Conservation (phyloP, 169 alveolate species). For the Plasmodium blacklocki region DNA sequence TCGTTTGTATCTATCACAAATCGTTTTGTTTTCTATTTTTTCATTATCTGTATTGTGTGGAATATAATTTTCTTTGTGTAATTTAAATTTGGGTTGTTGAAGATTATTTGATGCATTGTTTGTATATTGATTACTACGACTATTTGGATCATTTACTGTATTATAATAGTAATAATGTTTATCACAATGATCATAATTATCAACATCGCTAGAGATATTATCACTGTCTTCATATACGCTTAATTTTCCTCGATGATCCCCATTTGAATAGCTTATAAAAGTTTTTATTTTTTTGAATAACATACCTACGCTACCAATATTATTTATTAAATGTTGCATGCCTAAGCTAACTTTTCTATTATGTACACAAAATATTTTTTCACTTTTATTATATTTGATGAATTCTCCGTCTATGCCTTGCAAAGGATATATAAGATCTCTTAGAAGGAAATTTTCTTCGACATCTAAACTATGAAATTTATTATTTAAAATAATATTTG, state of each 20-base stretch:
- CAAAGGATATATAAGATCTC: slow-evolving; percentile 57
- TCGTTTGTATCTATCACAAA: too few relatives aligned
- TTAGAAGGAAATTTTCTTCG: slow-evolving; percentile 34
- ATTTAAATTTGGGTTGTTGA: too few relatives aligned
- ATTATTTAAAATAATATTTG: slow-evolving; percentile 46
- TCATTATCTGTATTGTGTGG: too few relatives aligned
- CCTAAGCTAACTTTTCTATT: slow-evolving; percentile 58
- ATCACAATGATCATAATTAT: neutral
- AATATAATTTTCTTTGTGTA: too few relatives aligned
- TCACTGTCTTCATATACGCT: neutral
- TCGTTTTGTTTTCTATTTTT: too few relatives aligned
- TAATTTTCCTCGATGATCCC: neutral
- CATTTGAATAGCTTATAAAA: neutral
- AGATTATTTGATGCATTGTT: too few relatives aligned
- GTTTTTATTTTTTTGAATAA: slow-evolving; percentile 10
- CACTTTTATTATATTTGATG: slow-evolving; percentile 21
- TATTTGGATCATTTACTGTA: neutral
- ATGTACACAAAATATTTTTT: slow-evolving; percentile 25
- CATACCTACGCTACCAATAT: slow-evolving; percentile 32
- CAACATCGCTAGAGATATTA: neutral
- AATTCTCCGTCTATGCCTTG: slow-evolving; percentile 73
- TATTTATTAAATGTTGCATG: slow-evolving; percentile 39
- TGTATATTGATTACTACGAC: neutral
- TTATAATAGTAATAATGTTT: neutral
- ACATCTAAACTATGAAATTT: slow-evolving; percentile 46